Evolutionary conservation across 768 basidiomycete species (phyloP), one percentile per base, ranked within the genome.

Genomic region (Serendipita sp.): DNA sequence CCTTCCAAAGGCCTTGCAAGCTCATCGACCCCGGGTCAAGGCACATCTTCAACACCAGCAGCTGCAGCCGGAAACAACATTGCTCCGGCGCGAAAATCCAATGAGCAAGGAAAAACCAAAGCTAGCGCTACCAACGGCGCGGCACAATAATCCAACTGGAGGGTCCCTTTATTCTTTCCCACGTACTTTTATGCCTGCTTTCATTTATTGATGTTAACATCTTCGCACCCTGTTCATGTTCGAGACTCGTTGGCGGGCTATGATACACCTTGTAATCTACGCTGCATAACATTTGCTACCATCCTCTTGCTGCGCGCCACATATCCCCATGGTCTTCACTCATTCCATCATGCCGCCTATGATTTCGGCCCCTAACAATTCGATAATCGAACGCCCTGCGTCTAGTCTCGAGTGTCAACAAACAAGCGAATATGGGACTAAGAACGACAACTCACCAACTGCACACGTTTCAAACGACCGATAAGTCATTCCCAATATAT

Each of bases 401-500:
- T 51, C 48, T 51, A n/a, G n/a, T 5, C 7, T 5, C 48, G 48
- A 5, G n/a, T 32, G 30, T 51, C 16, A 13, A n/a, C 16, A 51
- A n/a, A 8, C 48, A 41, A 41, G 5, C 13, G 38, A 23, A 23
- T 23, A 23, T 23, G 38, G 38, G 38, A 41, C n/a, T 51, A 32
- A 8, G 30, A n/a, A 18, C 30, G 16, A 5, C 56, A 60, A 60
- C 56, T 28, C 34, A 60, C 56, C 56, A 8, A 28, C n/a, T n/a
- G 35, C 35, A 36, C 56, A 60, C 8, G 56, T 60, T 35, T 65
- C 52, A 10, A 65, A 46, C 3, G 30, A 23, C 16, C 30, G 44
- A 30, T 65, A 65, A 15, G 34, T 36, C 36, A 65, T 58, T 13
- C 65, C 54, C 30, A 65, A 54, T 15, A 58, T 11, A n/a, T 56